phyloP scores from a whole-genome alignment of 768 basidiomycete species.

The Pisolithus sp. region DNA sequence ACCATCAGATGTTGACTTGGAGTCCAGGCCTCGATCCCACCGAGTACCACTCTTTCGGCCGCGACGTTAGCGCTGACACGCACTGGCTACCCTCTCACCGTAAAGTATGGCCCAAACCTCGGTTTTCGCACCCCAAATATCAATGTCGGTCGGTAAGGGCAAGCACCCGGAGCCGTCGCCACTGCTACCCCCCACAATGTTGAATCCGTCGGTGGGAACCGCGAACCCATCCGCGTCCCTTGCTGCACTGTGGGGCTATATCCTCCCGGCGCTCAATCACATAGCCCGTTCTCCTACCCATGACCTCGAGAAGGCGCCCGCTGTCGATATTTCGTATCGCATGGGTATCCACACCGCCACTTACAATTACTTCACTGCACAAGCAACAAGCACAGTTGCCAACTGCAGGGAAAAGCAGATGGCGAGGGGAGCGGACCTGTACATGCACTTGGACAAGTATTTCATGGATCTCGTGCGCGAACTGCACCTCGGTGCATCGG shows the following conservation, averaged over 20 bases:
- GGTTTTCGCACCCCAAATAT: too few species aligned
- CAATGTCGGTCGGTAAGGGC: conserved; percentile 28
- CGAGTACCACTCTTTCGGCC: too few species aligned
- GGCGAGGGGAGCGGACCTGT: conserved; percentile 59
- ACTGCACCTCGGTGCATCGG: conserved; percentile 54
- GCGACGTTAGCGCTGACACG: too few species aligned
- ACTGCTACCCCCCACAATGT: conserved; percentile 30
- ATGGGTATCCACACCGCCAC: conserved; percentile 77
- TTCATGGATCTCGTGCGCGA: conserved; percentile 57
- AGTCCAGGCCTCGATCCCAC: too few species aligned
- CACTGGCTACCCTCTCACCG: neutral
- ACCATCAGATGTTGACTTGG: too few species aligned
- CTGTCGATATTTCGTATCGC: conserved; percentile 66
- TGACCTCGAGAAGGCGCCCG: conserved; percentile 53
- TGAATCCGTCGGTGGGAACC: conserved; percentile 54
- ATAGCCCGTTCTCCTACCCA: conserved; percentile 67
- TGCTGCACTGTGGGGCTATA: conserved; percentile 66
- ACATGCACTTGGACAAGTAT: conserved; percentile 68
- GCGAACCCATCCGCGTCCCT: conserved; percentile 71
- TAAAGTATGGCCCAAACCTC: neutral
- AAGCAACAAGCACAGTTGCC: conserved; percentile 15
- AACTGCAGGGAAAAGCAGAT: conserved; percentile 24
- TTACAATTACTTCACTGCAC: conserved; percentile 72
- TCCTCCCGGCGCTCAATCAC: conserved; percentile 70
- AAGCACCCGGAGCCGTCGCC: conserved; percentile 17